Percentiles rank a stretch among this genome's conserved stretches.
Conservation (phyloP, 2,329 filamentous ascomycete species). For the Hansfordia pulvinata region DNA sequence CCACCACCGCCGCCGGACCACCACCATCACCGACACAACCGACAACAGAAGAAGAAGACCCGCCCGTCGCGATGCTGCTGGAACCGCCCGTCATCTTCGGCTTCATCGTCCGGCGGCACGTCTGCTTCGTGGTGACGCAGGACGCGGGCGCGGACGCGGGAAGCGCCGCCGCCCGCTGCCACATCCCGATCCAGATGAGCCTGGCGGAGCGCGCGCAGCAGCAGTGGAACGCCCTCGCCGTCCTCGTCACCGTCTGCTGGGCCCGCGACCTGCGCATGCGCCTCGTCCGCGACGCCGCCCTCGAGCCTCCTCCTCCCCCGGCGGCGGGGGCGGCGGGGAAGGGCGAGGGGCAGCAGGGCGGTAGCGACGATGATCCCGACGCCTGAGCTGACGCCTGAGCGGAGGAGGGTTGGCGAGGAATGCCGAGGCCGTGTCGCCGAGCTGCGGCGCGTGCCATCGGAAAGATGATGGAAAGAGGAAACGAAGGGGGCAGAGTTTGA, state of each 20-base stretch:
- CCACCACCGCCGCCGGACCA: not conserved
- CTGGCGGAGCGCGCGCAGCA: slow-evolving; percentile 16
- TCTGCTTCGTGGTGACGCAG: slow-evolving; percentile 15
- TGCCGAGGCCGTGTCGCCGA: too few relatives aligned
- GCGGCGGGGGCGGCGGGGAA: too few relatives aligned
- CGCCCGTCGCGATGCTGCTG: slow-evolving; percentile 1
- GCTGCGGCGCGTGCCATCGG: too few relatives aligned
- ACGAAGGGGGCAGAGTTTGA: too few relatives aligned
- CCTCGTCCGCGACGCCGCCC: not conserved
- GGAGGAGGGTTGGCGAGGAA: too few relatives aligned
- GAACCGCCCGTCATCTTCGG: slow-evolving; percentile 14
- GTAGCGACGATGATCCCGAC: too few relatives aligned
- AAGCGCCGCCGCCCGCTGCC: slow-evolving; percentile 9
- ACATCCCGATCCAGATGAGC: slow-evolving; percentile 14
- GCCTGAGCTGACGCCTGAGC: too few relatives aligned
- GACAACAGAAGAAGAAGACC: not conserved
- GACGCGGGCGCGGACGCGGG: slow-evolving; percentile 14
- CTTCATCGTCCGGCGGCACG: slow-evolving; percentile 16
- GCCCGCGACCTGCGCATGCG: slow-evolving; percentile 13
- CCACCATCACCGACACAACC: not conserved
- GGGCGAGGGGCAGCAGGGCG: too few relatives aligned
- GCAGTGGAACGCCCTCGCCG: slow-evolving; percentile 18
- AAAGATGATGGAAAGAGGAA: too few relatives aligned
- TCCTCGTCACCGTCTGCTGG: slow-evolving; percentile 19
- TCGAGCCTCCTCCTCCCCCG: too few relatives aligned